Evolutionary conservation across 257 asterid genomes (phyloP), one percentile per base, ranked within the genome.

Genomic region (Nemophila menziesii): DNA sequence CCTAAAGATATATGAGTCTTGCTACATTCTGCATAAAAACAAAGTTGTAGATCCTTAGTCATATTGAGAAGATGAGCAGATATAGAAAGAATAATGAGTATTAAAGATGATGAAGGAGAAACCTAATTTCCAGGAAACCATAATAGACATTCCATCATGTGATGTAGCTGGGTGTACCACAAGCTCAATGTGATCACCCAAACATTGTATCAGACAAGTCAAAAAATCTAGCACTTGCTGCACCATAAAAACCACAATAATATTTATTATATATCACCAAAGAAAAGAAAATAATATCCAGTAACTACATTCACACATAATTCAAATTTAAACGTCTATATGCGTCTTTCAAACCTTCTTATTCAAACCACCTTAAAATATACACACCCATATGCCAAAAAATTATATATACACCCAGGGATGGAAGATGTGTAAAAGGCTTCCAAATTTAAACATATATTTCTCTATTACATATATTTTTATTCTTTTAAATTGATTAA

Each of bases 41-140:
- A 43, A 2, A 29, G 1, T 5, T 9, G 13, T 24, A n/a, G n/a
- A n/a, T n/a, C n/a, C n/a, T n/a, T n/a, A n/a, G n/a, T n/a, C n/a
- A n/a, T n/a, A n/a, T n/a, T n/a, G 1, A 47, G 14, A 5, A 18
- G 5, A 0, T 18, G 14, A 4, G 18, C 4, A 11, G 8, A 15
- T 29, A 5, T 24, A 1, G 13, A 21, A 38, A 33, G 19, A 26
- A 10, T 19, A 19, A 18, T 15, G 9, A n/a, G 18, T 55, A 17
- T 0, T 4, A 8, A 5, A 11, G 11, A 26, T 8, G 18, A 27
- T 11, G 33, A n/a, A n/a, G 12, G 6, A 4, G 10, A 3, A 46
- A 82, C 93, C 86, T 70, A 80, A 63, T 64, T 68, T 58, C 95
- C 95, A 84, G 9, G 77, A 54, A 49, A 84, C 73, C 2, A 64